Base-by-base conservation (phyloP, 129 eudicot species). In the Tanacetum coccineum region DNA sequence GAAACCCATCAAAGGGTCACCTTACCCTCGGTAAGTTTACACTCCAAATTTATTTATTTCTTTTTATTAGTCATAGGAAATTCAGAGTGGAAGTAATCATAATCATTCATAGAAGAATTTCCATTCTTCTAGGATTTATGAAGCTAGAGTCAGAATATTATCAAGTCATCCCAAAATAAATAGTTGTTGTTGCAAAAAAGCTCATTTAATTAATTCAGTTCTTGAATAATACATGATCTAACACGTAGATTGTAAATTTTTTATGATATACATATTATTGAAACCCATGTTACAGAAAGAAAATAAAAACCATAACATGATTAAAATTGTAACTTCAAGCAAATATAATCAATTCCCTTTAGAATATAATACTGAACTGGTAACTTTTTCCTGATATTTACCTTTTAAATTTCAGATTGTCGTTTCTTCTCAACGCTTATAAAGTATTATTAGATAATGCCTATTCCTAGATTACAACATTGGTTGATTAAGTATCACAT, bases 1-100 rank as follows among this genome's bases (percentile, higher is more conserved):
- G 71, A 92, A 92, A 64, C 98, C 98, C 64, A 92, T 91, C 84
- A 91, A 91, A 76, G 98, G 98, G 56, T 91, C 98, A 42, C 98
- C 98, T 13, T 91, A 87, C 77, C 98, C 98, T 20, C 82, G 98
- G 98, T 88, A 82, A 10, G 22, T 67, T 59, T 44, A 73, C 39
- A 47, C 56, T 30, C 21, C 20, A 56, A 17, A 56, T 1, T 74
- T 46, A 49, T 13, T 49, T 49, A n/a, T 36, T 42, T 45, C n/a
- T n/a, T n/a, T n/a, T n/a, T 51, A 25, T 51, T 52, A 57, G 32
- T 67, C 6, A 21, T 51, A 49, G 17, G 3, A 62, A 20, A 8
- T 21, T 50, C 62, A 22, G n/a, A 30, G 12, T 53, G 5, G 20
- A 51, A 72, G 10, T 17, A 61, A 32, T 60, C 48, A 18, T 48